Base-by-base conservation (phyloP, 495 filamentous ascomycete species). In the Pyrenula massariospora region DNA sequence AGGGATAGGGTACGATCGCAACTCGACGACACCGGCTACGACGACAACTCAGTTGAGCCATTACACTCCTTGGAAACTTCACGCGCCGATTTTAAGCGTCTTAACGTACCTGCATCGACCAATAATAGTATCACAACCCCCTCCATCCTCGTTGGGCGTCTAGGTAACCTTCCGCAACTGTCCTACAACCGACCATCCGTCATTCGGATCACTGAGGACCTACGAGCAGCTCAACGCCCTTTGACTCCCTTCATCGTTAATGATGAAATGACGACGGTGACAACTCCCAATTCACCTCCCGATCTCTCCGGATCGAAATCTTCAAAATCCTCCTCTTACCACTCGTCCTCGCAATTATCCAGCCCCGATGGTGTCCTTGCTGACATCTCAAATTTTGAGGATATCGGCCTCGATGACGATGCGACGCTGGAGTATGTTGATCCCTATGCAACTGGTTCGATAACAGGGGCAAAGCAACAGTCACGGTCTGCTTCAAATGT, bases 301-400 rank as follows among this genome's bases (percentile, higher is more conserved):
- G 87, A 88, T 58, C 77, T 95, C 65, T 89, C 85, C 59, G 80
- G 82, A 52, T 94, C 89, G 49, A 92, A 89, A 65, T 93, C 88
- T 56, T 94, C 89, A 56, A 93, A 94, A 66, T 88, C 86, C 31
- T 93, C 89, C 15, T 93, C 91, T n/a, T 84, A 91, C 58, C 84
- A 83, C 60, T 94, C 88, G 15, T 87, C 86, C 12, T 82, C 86
- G 24, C 80, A 82, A 50, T 64, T 70, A 50, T 85, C 85, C 48
- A 86, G 84, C 60, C 77, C 83, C 24, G 81, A 83, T 56, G 79
- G 75, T 56, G 78, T 79, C 57, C 76, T 87, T 48, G 78, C 82
- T 25, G 86, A 92, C 64, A 78, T 84, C 48, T 79, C 77, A 53
- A 84, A 96, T 63, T 96, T 97, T 63, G 93, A 98, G 67, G 93